These are phyloP conservation scores for Collariella sp. DNA, from an alignment of 495 filamentous ascomycete species.

Conservation along the genomic window DNA sequence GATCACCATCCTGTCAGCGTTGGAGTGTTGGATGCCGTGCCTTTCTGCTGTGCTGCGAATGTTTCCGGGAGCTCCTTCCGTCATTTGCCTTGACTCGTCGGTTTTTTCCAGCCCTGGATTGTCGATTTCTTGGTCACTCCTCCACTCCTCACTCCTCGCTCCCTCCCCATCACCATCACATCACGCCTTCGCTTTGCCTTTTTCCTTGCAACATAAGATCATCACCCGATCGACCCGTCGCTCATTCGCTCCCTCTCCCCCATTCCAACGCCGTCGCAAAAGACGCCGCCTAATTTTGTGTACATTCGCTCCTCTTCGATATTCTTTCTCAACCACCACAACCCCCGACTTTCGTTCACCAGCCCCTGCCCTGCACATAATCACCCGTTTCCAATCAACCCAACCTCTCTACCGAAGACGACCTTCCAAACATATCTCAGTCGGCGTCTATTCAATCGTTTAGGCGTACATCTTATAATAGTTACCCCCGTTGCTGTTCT, in stretches of 20 bases:
- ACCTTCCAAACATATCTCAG: background rate
- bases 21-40: background rate
- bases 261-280: background rate
- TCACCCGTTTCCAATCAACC: background rate
- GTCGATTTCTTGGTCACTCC: constrained; percentile 6
- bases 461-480: background rate
- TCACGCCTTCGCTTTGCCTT: background rate
- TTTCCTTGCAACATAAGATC: constrained; percentile 5
- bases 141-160: too few relatives aligned
- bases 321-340: background rate
- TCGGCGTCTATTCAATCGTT: constrained; percentile 1
- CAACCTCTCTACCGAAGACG: background rate
- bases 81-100: constrained; percentile 18
- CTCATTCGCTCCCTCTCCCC: constrained; percentile 6
- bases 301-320: constrained; percentile 1
- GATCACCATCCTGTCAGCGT: constrained; percentile 6
- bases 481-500: background rate
- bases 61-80: constrained; percentile 19
- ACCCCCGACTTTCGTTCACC: constrained; percentile 2
- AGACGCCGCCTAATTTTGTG: constrained; percentile 5
- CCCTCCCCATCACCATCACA: too few relatives aligned
- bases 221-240: constrained; percentile 6
- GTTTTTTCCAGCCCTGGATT: constrained; percentile 10
- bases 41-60: constrained; percentile 14
- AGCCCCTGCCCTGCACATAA: background rate